Conservation (phyloP, 73 alveolate genomes). For the Symbiodinium natans region DNA sequence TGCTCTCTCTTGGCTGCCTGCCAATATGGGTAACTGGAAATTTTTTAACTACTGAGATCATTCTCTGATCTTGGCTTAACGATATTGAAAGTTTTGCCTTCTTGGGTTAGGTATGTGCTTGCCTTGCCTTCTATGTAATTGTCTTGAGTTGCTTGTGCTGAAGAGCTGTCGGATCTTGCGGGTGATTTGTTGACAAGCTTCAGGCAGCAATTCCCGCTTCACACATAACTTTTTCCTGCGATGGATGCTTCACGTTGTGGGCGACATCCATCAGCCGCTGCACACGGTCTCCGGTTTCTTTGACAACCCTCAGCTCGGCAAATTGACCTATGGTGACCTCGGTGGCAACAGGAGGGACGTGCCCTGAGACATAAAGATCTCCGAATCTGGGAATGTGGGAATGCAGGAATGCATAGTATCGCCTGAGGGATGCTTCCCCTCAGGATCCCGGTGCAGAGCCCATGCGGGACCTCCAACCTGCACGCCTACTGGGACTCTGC, state of each 20-base stretch:
- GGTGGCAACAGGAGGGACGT: slow-evolving; percentile 30
- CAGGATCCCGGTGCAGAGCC: slow-evolving; percentile 55
- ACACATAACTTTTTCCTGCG: slow-evolving; percentile 48
- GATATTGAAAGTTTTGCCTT: not conserved
- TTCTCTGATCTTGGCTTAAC: not conserved
- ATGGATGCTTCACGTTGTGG: slow-evolving; percentile 11
- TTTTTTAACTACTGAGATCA: not conserved
- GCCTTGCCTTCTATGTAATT: not conserved
- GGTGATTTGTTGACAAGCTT: not conserved
- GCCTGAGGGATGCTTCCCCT: not conserved
- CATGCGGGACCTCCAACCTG: slow-evolving; percentile 28
- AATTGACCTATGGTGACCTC: slow-evolving; percentile 19
- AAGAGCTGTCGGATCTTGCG: not conserved
- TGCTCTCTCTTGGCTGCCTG: slow-evolving; percentile 19
- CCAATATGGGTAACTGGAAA: not conserved
- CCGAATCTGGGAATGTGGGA: not conserved
- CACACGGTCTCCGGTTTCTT: slow-evolving; percentile 29
- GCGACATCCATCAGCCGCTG: slow-evolving; percentile 69
- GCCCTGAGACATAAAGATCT: too few relatives aligned
- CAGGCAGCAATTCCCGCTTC: slow-evolving; percentile 62
- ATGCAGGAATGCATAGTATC: not conserved
- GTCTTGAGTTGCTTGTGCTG: not conserved
- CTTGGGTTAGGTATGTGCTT: not conserved
- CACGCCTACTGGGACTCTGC: slow-evolving; percentile 67
- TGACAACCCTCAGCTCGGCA: not conserved